These are phyloP conservation scores for Ganoderma meredithae DNA, from an alignment of 1,284 basidiomycete species.

Conservation along the genomic window DNA sequence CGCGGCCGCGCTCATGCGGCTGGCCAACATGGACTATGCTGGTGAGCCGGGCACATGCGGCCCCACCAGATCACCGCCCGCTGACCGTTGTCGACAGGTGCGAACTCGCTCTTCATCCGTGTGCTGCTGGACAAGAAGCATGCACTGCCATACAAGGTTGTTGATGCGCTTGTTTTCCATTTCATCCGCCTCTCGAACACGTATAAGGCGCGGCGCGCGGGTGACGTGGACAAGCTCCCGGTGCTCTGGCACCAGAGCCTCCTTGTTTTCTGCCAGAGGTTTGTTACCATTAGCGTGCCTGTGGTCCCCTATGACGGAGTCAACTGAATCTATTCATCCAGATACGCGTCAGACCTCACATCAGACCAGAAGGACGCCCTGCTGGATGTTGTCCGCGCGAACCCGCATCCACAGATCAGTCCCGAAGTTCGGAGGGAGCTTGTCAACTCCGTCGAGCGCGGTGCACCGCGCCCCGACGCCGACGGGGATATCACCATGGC, in stretches of 20 bases:
- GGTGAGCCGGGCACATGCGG: slow-evolving; percentile 51
- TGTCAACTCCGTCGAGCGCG: slow-evolving; percentile 75
- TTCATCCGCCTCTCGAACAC: slow-evolving; percentile 94
- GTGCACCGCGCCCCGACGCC: slow-evolving; percentile 63
- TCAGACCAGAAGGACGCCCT: slow-evolving; percentile 98
- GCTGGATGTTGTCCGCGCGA: slow-evolving; percentile 90
- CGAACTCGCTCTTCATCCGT: slow-evolving; percentile 97
- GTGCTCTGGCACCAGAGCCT: slow-evolving; percentile 99
- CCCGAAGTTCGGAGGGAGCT: slow-evolving; percentile 92
- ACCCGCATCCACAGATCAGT: slow-evolving; percentile 90
- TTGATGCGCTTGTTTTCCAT: slow-evolving; percentile 98
- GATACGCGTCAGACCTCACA: slow-evolving; percentile 96
- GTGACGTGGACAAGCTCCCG: slow-evolving; percentile 81
- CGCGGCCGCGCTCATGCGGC: slow-evolving; percentile 91
- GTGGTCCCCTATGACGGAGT: background rate
- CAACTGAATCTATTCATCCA: slow-evolving; percentile 40
- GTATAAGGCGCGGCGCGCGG: slow-evolving; percentile 74
- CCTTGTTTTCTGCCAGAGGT: slow-evolving; percentile 94
- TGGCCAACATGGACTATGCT: slow-evolving; percentile 97
- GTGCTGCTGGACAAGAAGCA: slow-evolving; percentile 98
- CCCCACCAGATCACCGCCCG: background rate
- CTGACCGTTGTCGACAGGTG: slow-evolving; percentile 55
- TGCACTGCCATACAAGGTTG: slow-evolving; percentile 97
- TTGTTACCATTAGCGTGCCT: slow-evolving; percentile 28
- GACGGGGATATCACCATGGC: slow-evolving; percentile 49